Evolutionary conservation across 441 rosid genomes (phyloP), one percentile per base, ranked within the genome.

Genomic region (Brassica balearica): DNA sequence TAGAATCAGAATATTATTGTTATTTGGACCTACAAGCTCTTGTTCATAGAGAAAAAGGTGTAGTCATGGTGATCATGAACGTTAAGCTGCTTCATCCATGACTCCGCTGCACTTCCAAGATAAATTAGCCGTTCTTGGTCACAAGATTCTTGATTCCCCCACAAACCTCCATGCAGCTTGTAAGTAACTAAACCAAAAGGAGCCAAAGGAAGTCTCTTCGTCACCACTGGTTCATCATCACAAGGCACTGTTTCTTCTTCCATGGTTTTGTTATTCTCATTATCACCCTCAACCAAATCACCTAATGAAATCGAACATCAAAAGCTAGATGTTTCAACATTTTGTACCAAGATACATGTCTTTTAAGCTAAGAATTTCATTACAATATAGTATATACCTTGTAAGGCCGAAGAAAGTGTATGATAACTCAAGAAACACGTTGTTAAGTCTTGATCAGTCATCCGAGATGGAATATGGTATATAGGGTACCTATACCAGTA

Each of bases 51-150:
- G 78, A 92, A 90, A 75, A 87, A 89, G 83, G 55, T 84, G 29
- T 78, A 83, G 83, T 93, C 98, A 61, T 86, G 90, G 84, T 91
- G 93, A 75, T 85, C 64, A 72, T 78, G 79, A 75, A 87, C 84
- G 8, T 82, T 75, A 6, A 93, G 88, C 85, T 93, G 96, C 86
- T 90, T 93, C 85, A 91, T 65, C 95, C 97, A 93, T 9, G 98
- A 93, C 73, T 85, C 89, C 2, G 95, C 98, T 6, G 90, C 96
- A 9, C 82, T 78, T 1, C 73, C 61, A 9, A 91, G 95, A 67
- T 79, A 73, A 36, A 29, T 43, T 7, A 88, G 3, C 64, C 84
- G 81, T 62, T 87, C 86, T 38, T 77, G 75, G 64, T 90, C 97
- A 10, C 46, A 12, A 0, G 77, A 81, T 38, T 69, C 86, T 32